Evolutionary conservation across 768 basidiomycete genomes (phyloP).

Genomic region (Podaxis sp.): DNA sequence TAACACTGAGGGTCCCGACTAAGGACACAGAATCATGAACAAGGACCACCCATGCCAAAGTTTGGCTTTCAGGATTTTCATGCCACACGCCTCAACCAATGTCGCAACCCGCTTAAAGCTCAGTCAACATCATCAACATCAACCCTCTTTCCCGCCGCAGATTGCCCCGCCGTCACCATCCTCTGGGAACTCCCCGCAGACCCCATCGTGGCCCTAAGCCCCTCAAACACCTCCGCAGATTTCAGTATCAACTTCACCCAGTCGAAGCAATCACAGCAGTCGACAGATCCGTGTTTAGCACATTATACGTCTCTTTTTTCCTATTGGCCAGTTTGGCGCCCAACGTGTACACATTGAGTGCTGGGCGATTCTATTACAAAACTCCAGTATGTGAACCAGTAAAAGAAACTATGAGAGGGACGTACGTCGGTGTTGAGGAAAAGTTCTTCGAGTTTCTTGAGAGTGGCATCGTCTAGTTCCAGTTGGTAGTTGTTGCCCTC

Average conservation of each 20-base stretch:
- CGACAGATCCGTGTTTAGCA: constrained; percentile 6
- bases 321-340: neutral
- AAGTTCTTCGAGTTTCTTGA: constrained; percentile 21
- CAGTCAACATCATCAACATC: constrained; percentile 1
- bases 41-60: too few species aligned
- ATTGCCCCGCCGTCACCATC: neutral
- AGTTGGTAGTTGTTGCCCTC: constrained; percentile 29
- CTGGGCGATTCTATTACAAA: neutral
- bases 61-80: neutral
- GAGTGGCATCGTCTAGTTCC: neutral
- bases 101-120: neutral
- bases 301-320: constrained; percentile 7
- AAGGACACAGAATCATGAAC: too few species aligned
- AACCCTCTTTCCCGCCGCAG: neutral
- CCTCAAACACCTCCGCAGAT: neutral
- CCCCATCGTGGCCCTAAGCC: neutral
- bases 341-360: constrained; percentile 7
- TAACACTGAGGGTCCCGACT: too few species aligned
- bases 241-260: neutral
- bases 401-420: neutral
- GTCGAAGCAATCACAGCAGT: constrained; percentile 6
- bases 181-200: neutral
- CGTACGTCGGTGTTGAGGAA: constrained; percentile 16
- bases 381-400: neutral
- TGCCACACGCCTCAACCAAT: neutral